Conservation (phyloP, 2,329 filamentous ascomycete species). For the Chaetomium sp. region DNA sequence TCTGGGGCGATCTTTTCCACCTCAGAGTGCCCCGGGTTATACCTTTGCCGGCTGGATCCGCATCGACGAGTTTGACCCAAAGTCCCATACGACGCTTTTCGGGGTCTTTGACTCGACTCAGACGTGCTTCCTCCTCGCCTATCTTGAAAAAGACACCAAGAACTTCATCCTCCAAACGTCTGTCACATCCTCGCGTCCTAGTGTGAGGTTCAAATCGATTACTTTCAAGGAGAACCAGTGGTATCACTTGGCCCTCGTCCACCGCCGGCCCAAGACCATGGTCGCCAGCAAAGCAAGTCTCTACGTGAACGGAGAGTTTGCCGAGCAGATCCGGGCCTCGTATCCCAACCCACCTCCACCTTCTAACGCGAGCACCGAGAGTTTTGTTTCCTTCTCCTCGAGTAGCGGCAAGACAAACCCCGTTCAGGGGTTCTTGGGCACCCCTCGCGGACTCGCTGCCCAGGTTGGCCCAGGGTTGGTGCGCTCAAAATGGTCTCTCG, state of each 20-base stretch:
- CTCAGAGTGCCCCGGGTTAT: constrained; percentile 72
- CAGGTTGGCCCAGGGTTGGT: constrained; percentile 67
- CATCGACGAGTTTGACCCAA: constrained; percentile 77
- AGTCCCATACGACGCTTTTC: constrained; percentile 89
- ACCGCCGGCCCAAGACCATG: constrained; percentile 70
- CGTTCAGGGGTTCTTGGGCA: constrained; percentile 89
- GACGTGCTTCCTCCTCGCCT: constrained; percentile 88
- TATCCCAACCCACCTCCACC: constrained; percentile 74
- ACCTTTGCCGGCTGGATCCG: constrained; percentile 86
- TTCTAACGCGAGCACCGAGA: constrained; percentile 56
- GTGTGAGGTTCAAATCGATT: constrained; percentile 84
- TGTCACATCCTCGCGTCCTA: constrained; percentile 75
- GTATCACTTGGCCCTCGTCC: constrained; percentile 91
- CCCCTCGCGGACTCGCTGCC: constrained; percentile 78
- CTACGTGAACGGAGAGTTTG: constrained; percentile 89
- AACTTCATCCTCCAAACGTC: constrained; percentile 97
- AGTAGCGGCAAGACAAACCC: constrained; percentile 53
- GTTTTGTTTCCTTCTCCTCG: constrained; percentile 63
- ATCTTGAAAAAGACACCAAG: constrained; percentile 85
- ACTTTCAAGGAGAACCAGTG: constrained; percentile 70
- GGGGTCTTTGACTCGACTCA: constrained; percentile 89
- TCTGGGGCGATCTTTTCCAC: constrained; percentile 80
- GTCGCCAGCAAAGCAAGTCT: constrained; percentile 74
- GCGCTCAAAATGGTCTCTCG: constrained; percentile 78
- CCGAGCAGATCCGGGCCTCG: constrained; percentile 81